A percentile compares a stretch with the other conserved stretches of the same genome.
phyloP scores from a whole-genome alignment of 164 flowering plant genomes.

The Berberis thunbergii region DNA sequence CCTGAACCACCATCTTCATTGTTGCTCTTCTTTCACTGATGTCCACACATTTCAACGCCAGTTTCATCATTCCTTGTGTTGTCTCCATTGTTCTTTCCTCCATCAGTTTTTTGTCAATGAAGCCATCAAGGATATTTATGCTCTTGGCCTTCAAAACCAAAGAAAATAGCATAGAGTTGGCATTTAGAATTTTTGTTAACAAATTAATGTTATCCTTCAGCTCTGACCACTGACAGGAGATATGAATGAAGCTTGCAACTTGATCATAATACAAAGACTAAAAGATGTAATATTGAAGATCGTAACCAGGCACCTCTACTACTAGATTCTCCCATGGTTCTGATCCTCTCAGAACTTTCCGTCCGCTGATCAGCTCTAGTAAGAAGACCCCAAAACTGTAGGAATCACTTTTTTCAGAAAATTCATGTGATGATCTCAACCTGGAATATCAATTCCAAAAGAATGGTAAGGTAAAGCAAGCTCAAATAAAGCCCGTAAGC shows the following conservation, averaged over 20 bases:
- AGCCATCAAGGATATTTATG: slow-evolving; percentile 4
- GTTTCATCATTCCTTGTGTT: slow-evolving; percentile 18
- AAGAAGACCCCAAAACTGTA: slow-evolving; percentile 45
- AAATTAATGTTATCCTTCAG: background rate
- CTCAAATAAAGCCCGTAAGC: no score
- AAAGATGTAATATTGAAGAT: background rate
- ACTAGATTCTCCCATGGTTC: slow-evolving; percentile 19
- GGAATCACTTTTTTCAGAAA: slow-evolving; percentile 28
- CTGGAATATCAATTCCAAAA: slow-evolving; percentile 7
- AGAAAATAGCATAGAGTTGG: background rate
- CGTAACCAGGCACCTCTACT: slow-evolving; percentile 14
- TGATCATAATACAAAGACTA: no score
- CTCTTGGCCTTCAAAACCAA: slow-evolving; percentile 22
- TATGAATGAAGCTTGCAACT: no score
- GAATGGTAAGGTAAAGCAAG: no score
- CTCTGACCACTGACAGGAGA: background rate
- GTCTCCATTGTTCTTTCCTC: slow-evolving; percentile 10
- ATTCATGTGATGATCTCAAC: slow-evolving; percentile 12
- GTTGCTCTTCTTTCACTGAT: slow-evolving; percentile 20
- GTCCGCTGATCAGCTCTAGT: slow-evolving; percentile 34
- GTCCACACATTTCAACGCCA: slow-evolving; percentile 31
- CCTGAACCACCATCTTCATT: slow-evolving; percentile 24
- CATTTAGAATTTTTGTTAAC: no score
- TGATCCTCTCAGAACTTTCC: slow-evolving; percentile 19
- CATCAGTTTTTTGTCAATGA: slow-evolving; percentile 21